Conservation (phyloP, 1,284 basidiomycete species). For the Schizopora paradoxa region DNA sequence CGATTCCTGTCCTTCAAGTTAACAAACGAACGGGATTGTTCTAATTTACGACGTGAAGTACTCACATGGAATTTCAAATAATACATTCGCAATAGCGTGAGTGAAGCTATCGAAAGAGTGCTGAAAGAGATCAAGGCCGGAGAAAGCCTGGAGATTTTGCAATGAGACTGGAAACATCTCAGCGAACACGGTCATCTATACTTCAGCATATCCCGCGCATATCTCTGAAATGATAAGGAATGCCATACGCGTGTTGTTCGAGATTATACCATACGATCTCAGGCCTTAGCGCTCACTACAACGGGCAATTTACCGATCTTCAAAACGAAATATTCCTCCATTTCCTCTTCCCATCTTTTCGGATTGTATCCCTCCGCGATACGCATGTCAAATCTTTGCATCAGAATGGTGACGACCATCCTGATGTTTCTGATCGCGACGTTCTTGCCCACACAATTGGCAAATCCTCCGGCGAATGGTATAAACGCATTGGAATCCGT, state of each 20-base stretch:
- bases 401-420: conserved; percentile 24
- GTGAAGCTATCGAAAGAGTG: no score
- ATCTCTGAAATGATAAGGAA: no score
- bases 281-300: neutral
- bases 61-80: no score
- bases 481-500: conserved; percentile 35
- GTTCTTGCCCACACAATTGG: conserved; percentile 31
- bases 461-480: conserved; percentile 31
- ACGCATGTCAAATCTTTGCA: conserved; percentile 28
- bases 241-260: neutral
- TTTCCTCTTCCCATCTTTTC: conserved; percentile 24
- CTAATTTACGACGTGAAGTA: no score
- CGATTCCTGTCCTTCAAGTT: no score
- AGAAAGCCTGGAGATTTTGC: neutral
- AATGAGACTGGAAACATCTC: no score
- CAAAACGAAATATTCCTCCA: conserved; percentile 29
- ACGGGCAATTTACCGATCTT: conserved; percentile 26
- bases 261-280: neutral
- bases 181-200: no score
- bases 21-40: no score
- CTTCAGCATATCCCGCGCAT: no score
- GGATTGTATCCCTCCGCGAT: conserved; percentile 26
- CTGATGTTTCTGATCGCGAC: conserved; percentile 30
- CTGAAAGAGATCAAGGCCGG: neutral
- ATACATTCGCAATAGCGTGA: no score